Conservation (phyloP, 176 grass and related monocot species). For the Oryza punctata region DNA sequence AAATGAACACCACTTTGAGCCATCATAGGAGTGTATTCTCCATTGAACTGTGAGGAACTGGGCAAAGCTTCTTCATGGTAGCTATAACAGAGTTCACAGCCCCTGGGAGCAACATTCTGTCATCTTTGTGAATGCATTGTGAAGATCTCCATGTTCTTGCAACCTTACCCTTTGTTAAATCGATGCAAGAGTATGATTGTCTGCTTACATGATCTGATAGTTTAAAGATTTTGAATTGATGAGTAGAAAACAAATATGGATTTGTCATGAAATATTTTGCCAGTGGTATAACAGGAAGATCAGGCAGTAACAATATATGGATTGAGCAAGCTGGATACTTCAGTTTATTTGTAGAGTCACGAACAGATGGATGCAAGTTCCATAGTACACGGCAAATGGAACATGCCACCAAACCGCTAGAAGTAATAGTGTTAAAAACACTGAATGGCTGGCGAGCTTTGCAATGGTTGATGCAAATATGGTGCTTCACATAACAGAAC, state of each 20-base stretch:
- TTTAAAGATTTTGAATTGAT: no score
- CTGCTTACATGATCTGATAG: no score
- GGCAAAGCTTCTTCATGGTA: background rate
- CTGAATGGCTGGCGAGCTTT: background rate
- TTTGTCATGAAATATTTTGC: background rate
- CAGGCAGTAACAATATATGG: background rate
- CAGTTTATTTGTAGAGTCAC: no score
- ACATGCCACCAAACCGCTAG: background rate
- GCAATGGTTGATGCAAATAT: background rate
- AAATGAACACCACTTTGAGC: constrained; percentile 16
- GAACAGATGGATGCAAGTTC: background rate
- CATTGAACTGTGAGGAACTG: constrained; percentile 13
- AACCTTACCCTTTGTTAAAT: background rate
- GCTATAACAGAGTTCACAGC: background rate
- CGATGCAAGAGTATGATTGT: background rate
- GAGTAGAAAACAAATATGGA: no score
- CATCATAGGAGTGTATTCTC: constrained; percentile 22
- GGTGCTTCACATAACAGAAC: background rate
- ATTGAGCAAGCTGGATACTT: background rate
- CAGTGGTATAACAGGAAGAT: background rate
- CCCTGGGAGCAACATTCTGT: background rate
- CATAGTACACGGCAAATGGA: background rate
- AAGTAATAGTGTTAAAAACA: background rate
- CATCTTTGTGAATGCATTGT: no score
- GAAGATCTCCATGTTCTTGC: background rate